Conservation (phyloP, 1,139 yeast species). For the Lipomyces yarrowii region DNA sequence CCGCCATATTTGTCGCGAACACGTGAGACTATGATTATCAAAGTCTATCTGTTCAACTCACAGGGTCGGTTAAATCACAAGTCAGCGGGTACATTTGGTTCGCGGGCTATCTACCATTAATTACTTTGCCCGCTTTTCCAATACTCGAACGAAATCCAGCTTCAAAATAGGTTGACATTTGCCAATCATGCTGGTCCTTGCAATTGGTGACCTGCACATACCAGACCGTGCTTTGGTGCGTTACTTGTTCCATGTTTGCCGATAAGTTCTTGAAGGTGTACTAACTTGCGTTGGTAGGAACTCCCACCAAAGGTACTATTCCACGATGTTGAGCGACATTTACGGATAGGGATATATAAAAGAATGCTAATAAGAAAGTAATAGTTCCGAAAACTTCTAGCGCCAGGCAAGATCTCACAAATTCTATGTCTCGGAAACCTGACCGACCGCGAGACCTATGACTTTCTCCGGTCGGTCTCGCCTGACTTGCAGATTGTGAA, state of each 20-base stretch:
- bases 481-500: conserved; percentile 74
- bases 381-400: conserved; percentile 75
- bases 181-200: conserved; percentile 70
- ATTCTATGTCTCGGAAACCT: conserved; percentile 86
- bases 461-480: conserved; percentile 66
- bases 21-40: neutral
- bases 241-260: conserved; percentile 4
- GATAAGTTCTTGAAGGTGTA: neutral
- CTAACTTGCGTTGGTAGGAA: conserved; percentile 30
- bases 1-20: neutral
- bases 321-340: neutral
- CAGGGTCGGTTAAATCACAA: neutral
- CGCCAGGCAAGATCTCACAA: conserved; percentile 80
- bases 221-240: conserved; percentile 80
- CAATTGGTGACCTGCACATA: conserved; percentile 85
- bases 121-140: too few species aligned
- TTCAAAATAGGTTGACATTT: neutral
- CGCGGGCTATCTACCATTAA: neutral
- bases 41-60: neutral
- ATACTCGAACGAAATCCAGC: neutral
- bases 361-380: conserved; percentile 38
- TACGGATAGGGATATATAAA: too few species aligned
- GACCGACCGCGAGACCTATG: conserved; percentile 63
- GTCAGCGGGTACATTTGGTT: neutral
- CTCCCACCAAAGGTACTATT: conserved; percentile 37